A percentile compares a stretch with the other conserved stretches of the same genome.
phyloP scores from a whole-genome alignment of 2,329 filamentous ascomycete genomes.

The Pyrenophora seminiperda region DNA sequence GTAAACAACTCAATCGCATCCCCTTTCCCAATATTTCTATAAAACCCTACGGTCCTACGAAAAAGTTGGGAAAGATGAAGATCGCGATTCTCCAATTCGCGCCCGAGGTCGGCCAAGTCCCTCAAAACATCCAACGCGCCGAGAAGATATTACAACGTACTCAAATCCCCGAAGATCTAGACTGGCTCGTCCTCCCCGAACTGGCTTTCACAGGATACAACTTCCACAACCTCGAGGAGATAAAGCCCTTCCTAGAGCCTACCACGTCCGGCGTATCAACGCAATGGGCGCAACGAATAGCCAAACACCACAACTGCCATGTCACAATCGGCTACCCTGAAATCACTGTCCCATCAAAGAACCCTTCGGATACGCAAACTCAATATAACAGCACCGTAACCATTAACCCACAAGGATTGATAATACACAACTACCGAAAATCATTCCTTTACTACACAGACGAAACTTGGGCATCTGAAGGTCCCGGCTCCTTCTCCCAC shows the following conservation, averaged over 20 bases:
- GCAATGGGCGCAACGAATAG: conserved; percentile 71
- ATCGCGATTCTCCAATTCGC: conserved; percentile 75
- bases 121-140: conserved; percentile 72
- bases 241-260: conserved; percentile 70
- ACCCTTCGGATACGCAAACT: conserved; percentile 27
- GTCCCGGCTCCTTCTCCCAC: conserved; percentile 37
- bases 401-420: conserved; percentile 59
- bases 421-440: conserved; percentile 66
- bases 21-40: too few relatives aligned
- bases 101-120: conserved; percentile 70
- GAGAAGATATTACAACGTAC: conserved; percentile 65
- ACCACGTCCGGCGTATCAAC: conserved; percentile 69
- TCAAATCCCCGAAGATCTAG: conserved; percentile 54
- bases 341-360: conserved; percentile 34
- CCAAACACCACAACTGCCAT: conserved; percentile 68
- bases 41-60: too few relatives aligned
- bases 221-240: conserved; percentile 71
- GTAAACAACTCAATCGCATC: too few relatives aligned
- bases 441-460: conserved; percentile 70
- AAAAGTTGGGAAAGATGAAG: conserved; percentile 56
- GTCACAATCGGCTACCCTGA: conserved; percentile 79
- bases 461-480: conserved; percentile 66
- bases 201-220: conserved; percentile 83
- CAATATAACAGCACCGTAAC: conserved; percentile 66
- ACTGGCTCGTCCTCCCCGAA: conserved; percentile 76